A percentile compares a stretch with the other conserved stretches of the same genome.
Conservation (phyloP, 768 basidiomycete species). For the Arthromyces matolae region DNA sequence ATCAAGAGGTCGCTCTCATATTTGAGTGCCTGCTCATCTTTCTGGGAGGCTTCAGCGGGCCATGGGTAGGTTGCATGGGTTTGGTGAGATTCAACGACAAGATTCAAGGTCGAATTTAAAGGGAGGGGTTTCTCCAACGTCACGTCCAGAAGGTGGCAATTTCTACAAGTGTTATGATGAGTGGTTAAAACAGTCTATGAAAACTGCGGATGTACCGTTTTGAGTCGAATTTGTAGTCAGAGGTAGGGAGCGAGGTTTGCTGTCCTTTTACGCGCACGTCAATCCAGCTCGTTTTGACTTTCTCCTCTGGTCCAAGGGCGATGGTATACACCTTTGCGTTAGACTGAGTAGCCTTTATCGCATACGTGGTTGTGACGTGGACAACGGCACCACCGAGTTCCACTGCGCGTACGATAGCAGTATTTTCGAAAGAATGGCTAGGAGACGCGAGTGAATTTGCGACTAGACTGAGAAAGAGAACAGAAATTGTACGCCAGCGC, state of each 20-base stretch:
- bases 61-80: conserved; percentile 76
- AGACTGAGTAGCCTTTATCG: conserved; percentile 67
- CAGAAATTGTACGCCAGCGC: conserved; percentile 44
- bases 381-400: conserved; percentile 89
- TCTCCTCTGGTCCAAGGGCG: conserved; percentile 61
- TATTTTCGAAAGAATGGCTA: conserved; percentile 74
- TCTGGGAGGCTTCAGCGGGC: conserved; percentile 70
- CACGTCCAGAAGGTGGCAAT: conserved; percentile 56
- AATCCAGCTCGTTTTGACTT: conserved; percentile 67
- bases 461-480: conserved; percentile 42
- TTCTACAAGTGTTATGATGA: conserved; percentile 25
- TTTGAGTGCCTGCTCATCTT: conserved; percentile 74
- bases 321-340: conserved; percentile 63
- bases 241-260: conserved; percentile 45
- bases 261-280: conserved; percentile 81
- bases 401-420: conserved; percentile 81
- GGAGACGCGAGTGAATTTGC: conserved; percentile 34
- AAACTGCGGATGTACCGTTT: conserved; percentile 42
- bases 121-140: conserved; percentile 58
- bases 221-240: conserved; percentile 45
- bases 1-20: conserved; percentile 78
- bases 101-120: conserved; percentile 59
- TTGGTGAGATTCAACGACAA: conserved; percentile 77
- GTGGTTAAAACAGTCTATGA: background rate
- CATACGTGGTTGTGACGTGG: conserved; percentile 86